phyloP scores from a whole-genome alignment of 805 yeast species.

The Lachancea meyersii region DNA sequence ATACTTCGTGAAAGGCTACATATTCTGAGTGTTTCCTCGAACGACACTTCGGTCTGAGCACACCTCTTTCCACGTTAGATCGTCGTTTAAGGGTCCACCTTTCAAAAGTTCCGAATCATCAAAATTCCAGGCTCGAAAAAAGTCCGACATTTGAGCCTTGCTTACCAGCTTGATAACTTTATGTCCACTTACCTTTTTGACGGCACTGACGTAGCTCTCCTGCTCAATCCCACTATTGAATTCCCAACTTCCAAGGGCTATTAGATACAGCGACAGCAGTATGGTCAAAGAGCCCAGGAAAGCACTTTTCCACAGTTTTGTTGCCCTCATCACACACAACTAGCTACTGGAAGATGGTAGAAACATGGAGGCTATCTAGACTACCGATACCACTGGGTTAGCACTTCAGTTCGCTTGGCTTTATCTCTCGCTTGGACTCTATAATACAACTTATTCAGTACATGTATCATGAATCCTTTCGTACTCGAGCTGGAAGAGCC shows the following conservation, averaged over 20 bases:
- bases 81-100: slow-evolving; percentile 1
- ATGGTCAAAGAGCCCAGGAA: not conserved
- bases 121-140: slow-evolving; percentile 2
- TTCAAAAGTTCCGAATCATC: not conserved
- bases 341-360: too few relatives aligned
- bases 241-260: not conserved
- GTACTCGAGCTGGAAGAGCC: not conserved
- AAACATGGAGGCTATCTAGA: too few relatives aligned
- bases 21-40: not conserved
- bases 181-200: not conserved
- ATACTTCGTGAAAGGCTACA: not conserved
- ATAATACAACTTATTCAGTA: too few relatives aligned
- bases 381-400: too few relatives aligned
- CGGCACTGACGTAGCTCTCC: not conserved
- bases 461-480: not conserved
- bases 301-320: not conserved
- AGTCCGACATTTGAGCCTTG: not conserved
- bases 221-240: not conserved
- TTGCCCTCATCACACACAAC: slow-evolving; percentile 1
- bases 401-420: too few relatives aligned
- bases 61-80: not conserved
- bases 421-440: too few relatives aligned
- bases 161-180: not conserved
- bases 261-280: not conserved
- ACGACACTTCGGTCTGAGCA: not conserved